Percentiles rank a stretch among this genome's conserved stretches.
phyloP scores from a whole-genome alignment of 1,284 basidiomycete species.

The Termitomyces sp. region DNA sequence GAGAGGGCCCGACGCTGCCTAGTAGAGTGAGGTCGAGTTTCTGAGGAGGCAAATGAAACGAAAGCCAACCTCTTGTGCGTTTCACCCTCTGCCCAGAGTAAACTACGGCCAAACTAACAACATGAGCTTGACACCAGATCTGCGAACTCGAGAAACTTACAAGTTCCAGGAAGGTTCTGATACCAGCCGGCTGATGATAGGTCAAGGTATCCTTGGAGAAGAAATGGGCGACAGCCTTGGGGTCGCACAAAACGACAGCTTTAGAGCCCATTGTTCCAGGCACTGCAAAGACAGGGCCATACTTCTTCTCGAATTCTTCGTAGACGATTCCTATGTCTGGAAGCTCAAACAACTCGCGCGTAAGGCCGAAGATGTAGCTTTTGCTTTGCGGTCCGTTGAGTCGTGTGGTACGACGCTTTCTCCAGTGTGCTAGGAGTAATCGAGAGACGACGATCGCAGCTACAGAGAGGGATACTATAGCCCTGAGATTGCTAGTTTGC shows the following conservation, averaged over 20 bases:
- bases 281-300: constrained; percentile 39
- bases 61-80: constrained; percentile 31
- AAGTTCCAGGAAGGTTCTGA: not conserved
- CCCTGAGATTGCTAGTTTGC: not conserved
- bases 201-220: constrained; percentile 38
- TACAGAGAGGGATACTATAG: not conserved
- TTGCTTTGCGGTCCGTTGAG: constrained; percentile 26
- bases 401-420: constrained; percentile 15
- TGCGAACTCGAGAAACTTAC: not conserved
- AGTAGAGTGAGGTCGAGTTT: not conserved
- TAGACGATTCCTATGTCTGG: constrained; percentile 23
- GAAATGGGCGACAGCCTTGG: constrained; percentile 44
- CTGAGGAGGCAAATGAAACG: not conserved
- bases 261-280: constrained; percentile 31
- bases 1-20: constrained; percentile 36
- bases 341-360: constrained; percentile 17
- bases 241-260: constrained; percentile 40
- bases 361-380: constrained; percentile 27
- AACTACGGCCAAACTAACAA: constrained; percentile 35
- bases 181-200: constrained; percentile 31
- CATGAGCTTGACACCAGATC: not conserved
- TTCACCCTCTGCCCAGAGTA: constrained; percentile 36
- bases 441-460: not conserved
- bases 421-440: not conserved
- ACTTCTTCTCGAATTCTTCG: constrained; percentile 36